Conservation (phyloP, 306 rosid species). For the Gynostemma pentaphyllum region DNA sequence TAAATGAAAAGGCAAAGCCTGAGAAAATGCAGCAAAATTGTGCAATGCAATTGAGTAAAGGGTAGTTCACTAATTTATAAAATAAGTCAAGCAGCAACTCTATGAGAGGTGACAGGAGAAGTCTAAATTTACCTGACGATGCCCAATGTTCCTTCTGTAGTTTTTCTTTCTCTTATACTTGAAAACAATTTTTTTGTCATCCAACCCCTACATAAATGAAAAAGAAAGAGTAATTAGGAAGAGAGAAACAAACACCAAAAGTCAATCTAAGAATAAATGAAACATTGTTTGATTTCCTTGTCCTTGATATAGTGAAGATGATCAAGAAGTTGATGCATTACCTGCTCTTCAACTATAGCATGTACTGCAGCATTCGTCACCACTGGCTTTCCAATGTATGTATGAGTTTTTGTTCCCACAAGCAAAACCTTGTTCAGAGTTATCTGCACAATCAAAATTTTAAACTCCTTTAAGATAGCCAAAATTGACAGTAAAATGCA, state of each 20-base stretch:
- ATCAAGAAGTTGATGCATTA: constrained; percentile 16
- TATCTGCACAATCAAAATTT: constrained; percentile 39
- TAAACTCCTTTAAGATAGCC: not conserved
- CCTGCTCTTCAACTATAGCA: constrained; percentile 97
- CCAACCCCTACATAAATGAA: constrained; percentile 46
- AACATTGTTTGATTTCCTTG: not conserved
- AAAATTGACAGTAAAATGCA: not conserved
- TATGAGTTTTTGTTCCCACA: constrained; percentile 66
- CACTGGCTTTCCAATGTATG: constrained; percentile 82
- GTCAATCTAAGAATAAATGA: not conserved
- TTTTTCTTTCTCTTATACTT: constrained; percentile 88
- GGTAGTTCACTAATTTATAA: too few species aligned
- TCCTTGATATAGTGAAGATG: not conserved
- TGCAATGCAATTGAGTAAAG: not conserved
- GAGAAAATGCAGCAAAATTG: not conserved
- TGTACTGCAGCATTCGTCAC: constrained; percentile 94
- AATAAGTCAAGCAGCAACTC: too few species aligned
- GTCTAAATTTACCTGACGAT: constrained; percentile 56
- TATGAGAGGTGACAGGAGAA: not conserved
- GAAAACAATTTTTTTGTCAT: constrained; percentile 73
- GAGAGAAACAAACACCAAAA: not conserved
- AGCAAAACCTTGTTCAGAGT: constrained; percentile 80
- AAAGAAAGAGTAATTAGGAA: not conserved
- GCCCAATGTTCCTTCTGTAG: constrained; percentile 78
- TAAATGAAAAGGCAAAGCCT: not conserved